Conservation (phyloP, 164 flowering plant species). For the Piper betle region DNA sequence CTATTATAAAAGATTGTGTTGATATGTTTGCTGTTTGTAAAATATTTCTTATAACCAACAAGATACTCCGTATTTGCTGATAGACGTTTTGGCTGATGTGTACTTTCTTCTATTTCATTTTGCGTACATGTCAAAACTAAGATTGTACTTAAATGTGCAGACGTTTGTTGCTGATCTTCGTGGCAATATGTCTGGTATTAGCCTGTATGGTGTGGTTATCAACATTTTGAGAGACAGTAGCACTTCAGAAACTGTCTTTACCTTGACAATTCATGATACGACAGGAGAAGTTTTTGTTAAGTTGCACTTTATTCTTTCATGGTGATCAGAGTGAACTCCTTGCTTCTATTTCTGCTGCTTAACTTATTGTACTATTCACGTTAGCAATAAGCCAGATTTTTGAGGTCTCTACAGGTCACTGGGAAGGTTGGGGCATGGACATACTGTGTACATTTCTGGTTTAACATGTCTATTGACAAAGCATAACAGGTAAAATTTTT, state of each 20-base stretch:
- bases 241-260: slow-evolving; percentile 25
- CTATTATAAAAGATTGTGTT: too few relatives aligned
- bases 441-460: slow-evolving; percentile 63
- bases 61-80: too few relatives aligned
- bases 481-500: slow-evolving; percentile 36
- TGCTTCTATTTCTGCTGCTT: not conserved
- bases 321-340: slow-evolving; percentile 25
- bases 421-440: slow-evolving; percentile 73
- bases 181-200: slow-evolving; percentile 80
- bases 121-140: not conserved
- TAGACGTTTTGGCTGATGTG: too few relatives aligned
- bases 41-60: too few relatives aligned
- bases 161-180: slow-evolving; percentile 60
- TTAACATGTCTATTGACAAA: slow-evolving; percentile 46
- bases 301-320: slow-evolving; percentile 53
- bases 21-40: too few relatives aligned
- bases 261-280: slow-evolving; percentile 51
- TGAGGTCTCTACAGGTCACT: slow-evolving; percentile 52
- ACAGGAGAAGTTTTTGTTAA: slow-evolving; percentile 58
- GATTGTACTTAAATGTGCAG: slow-evolving; percentile 38
- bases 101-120: not conserved
- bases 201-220: slow-evolving; percentile 70
- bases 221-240: slow-evolving; percentile 35
- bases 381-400: slow-evolving; percentile 1
- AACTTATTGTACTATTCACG: not conserved